Base-by-base conservation (phyloP, 2,329 filamentous ascomycete species). In the Diplodia intermedia region DNA sequence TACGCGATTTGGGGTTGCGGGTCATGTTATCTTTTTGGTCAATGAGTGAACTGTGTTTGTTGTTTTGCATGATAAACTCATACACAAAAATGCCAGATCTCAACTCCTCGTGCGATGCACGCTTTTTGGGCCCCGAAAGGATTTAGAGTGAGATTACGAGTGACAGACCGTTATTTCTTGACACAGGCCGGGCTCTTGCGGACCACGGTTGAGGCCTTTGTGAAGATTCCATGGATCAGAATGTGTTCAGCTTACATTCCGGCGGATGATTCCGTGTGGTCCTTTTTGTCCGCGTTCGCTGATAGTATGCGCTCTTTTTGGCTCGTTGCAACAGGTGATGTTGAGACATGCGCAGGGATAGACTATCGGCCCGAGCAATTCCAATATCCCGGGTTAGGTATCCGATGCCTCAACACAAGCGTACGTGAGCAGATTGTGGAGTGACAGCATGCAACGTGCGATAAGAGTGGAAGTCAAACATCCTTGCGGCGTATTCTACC, bases 361-460 rank as follows among this genome's bases (percentile, higher is more conserved):
- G n/a, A 20, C 3, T 23, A 20, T 52, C 60, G 60, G 60, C 18
- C 60, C 60, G 60, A 52, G 47, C 60, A n/a, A 63, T 63, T 63
- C 20, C 47, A 52, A 26, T 40, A 29, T 52, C 60, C 31, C 11
- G 20, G 40, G 15, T 50, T 20, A 26, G 26, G 49, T 3, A 36
- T 23, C 26, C 26, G 6, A 9, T 62, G 57, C 23, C 36, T 14
- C 26, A 18, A 20, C 12, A 14, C 15, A n/a, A n/a, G n/a, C 2
- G 26, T 52, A 26, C 43, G 60, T 63, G 60, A 52, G 60, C 47
- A 53, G 60, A 63, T 38, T 33, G 60, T 63, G 60, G 60, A 63
- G 60, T 63, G 60, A 63, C 47, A n/a, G 47, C 47, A 26, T 47
- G 50, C 31, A 29, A 63, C 60, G n/a, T 15, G 43, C 26, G 11